Percentiles rank a stretch among this genome's conserved stretches.
Conservation (phyloP, 805 yeast species). For the Yarrowia sp. region DNA sequence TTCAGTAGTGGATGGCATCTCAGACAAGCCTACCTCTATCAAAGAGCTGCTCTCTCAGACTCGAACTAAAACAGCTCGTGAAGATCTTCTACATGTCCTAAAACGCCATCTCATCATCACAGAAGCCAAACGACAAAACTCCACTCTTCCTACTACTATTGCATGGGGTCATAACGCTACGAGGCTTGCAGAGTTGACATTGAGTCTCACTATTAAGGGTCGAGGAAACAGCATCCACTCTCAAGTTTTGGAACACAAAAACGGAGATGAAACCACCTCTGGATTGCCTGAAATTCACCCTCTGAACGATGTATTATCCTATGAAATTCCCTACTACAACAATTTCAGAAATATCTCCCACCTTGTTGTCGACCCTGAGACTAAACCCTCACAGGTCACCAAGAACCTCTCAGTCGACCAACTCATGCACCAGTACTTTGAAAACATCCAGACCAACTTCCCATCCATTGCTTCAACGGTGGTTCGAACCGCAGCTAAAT, state of each 20-base stretch:
- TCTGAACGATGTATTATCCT: slow-evolving; percentile 66
- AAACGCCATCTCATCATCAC: slow-evolving; percentile 39
- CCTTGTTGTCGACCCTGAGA: slow-evolving; percentile 36
- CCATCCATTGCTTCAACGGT: slow-evolving; percentile 92
- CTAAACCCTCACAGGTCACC: slow-evolving; percentile 45
- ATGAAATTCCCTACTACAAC: slow-evolving; percentile 63
- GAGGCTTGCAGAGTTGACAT: slow-evolving; percentile 71
- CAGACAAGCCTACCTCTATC: slow-evolving; percentile 36
- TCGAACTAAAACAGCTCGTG: slow-evolving; percentile 53
- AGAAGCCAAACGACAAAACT: background rate
- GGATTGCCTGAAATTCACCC: slow-evolving; percentile 19
- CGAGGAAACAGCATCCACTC: slow-evolving; percentile 57
- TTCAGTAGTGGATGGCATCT: background rate
- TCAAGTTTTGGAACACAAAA: background rate
- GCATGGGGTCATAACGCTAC: slow-evolving; percentile 81
- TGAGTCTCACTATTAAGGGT: slow-evolving; percentile 80
- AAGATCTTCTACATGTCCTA: slow-evolving; percentile 57
- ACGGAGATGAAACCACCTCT: background rate
- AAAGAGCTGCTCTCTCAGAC: slow-evolving; percentile 44
- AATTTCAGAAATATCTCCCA: slow-evolving; percentile 44
- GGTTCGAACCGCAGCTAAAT: slow-evolving; percentile 80
- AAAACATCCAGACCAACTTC: slow-evolving; percentile 68
- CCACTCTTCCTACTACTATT: slow-evolving; percentile 36
- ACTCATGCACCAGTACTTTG: slow-evolving; percentile 69
- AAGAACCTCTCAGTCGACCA: slow-evolving; percentile 81